Evolutionary conservation across 108 stramenopile genomes (phyloP), one percentile per base, ranked within the genome.

Genomic region (Skeletonema menzelii): DNA sequence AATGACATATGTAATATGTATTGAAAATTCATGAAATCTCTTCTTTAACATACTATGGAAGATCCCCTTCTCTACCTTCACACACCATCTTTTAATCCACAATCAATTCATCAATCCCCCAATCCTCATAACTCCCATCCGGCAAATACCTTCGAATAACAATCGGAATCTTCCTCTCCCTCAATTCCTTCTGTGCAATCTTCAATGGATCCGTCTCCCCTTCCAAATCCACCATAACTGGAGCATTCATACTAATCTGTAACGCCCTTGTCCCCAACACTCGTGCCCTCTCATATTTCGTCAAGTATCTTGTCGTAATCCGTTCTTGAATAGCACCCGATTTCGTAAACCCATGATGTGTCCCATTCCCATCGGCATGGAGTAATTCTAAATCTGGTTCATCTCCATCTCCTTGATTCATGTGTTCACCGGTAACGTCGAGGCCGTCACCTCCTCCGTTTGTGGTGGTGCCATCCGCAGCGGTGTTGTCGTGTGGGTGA

Each of bases 241-340:
- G 99, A 11, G 99, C 98, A 75, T 99, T 99, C 90, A 94, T 97
- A 70, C 91, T 92, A 69, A 99, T 98, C 86, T 99, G 99, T 62
- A 99, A 72, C 19, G 99, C 99, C 32, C 99, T 80, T 27, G 99
- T 99, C 13, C 99, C 99, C 56, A 99, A 72, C n/a, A 99, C 97
- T 19, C 99, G 86, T 6, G 99, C 98, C 59, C 91, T 70, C 86
- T 99, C 99, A 73, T 99, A 99, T 82, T 99, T 99, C 46, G 99
- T 99, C 77, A 99, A 86, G 82, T 97, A 98, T 28, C 85, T 72
- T n/a, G 97, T 98, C 34, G 98, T 98, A 56, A 91, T 86, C 46
- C 93, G 77, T 70, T 92, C 88, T 27, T 77, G 55, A 1, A 76
- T 62, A 7, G 81, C 83, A 15, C 63, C 75, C 53, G 76, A 72